phyloP scores from a whole-genome alignment of 2,329 filamentous ascomycete species.

The Phaeosphaeria sp. region DNA sequence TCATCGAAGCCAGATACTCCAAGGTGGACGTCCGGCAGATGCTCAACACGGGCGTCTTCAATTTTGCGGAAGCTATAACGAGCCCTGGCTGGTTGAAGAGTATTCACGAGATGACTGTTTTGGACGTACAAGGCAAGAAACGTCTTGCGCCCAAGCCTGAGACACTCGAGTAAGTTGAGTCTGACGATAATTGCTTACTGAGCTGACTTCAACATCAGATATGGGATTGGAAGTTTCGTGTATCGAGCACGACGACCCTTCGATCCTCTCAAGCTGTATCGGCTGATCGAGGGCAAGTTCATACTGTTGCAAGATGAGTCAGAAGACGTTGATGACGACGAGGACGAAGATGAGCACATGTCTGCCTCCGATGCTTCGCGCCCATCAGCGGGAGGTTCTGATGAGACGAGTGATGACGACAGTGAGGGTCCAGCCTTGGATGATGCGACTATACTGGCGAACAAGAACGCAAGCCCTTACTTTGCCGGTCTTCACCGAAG shows the following conservation, averaged over 20 bases:
- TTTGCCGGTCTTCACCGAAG: conserved; percentile 67
- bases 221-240: conserved; percentile 74
- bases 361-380: conserved; percentile 26
- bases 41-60: conserved; percentile 70
- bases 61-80: conserved; percentile 68
- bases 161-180: conserved; percentile 64
- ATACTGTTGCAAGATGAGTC: conserved; percentile 50
- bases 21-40: conserved; percentile 69
- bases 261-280: conserved; percentile 51
- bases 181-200: background rate
- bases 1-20: conserved; percentile 66
- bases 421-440: conserved; percentile 43
- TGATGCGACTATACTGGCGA: conserved; percentile 56
- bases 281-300: conserved; percentile 52
- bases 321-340: conserved; percentile 45
- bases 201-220: conserved; percentile 46
- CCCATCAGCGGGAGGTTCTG: conserved; percentile 22
- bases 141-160: conserved; percentile 71
- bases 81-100: conserved; percentile 75
- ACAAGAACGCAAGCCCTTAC: conserved; percentile 62
- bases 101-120: conserved; percentile 70
- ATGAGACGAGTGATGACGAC: conserved; percentile 36
- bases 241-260: conserved; percentile 63
- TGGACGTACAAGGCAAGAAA: conserved; percentile 62
- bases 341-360: conserved; percentile 20